Evolutionary conservation across 805 yeast genomes (phyloP), one percentile per base, ranked within the genome.

Genomic region (Metschnikowia shivogae): DNA sequence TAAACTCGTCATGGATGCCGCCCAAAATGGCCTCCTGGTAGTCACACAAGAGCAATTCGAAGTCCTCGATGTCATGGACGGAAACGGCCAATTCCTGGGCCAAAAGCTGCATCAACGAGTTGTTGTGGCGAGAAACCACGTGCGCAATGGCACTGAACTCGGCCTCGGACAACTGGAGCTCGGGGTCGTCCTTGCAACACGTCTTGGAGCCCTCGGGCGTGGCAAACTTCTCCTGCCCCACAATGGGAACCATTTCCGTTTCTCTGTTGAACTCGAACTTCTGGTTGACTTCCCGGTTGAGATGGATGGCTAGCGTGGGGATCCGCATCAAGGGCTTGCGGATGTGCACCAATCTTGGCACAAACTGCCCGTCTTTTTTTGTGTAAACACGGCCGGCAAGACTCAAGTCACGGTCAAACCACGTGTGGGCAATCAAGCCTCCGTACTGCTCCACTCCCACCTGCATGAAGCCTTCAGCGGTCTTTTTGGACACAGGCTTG

Each of bases 361-460:
- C 77, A 45, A 67, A 74, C 44, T 74, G 70, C 7, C 79, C 84
- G 4, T 62, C 66, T n/a, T 58, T 61, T 34, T 68, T 73, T 13
- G 87, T 84, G 60, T 83, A 83, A 1, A 92, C 96, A 54, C 98
- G 75, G 12, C 99, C 99, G 7, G 97, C 98, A 48, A 89, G 70
- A 32, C 92, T 77, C 55, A 93, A 74, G 63, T 92, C 97, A 48
- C 97, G 80, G 64, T 92, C 99, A 60, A 93, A 92, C 97, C 98
- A 92, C 5, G 96, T 80, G 61, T 88, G 97, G 81, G 97, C 93
- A 44, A 90, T 82, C 41, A 96, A 93, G 30, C 98, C 98, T 45
- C 99, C 98, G 59, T 92, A 92, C 40, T 84, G 79, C 65, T 93
- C 98, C 8, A 93, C 95, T 32, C 96, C 98, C 14, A 93, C 81